Base-by-base conservation (phyloP, 2,329 filamentous ascomycete species). In the Calonectria montana region DNA sequence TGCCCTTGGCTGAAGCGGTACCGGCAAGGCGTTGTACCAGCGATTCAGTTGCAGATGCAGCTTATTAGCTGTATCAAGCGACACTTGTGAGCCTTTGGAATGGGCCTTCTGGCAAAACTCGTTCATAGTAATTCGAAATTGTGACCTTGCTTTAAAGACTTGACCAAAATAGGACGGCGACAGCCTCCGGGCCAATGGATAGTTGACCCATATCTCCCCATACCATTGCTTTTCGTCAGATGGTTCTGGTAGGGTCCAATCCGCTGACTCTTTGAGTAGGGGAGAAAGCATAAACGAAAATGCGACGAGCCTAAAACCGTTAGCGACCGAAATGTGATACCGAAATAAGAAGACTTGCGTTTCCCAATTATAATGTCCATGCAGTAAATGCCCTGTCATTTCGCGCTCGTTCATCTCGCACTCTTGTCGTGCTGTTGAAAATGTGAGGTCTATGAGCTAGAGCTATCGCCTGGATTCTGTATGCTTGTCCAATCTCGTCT, bases 351-450 rank as follows among this genome's bases (percentile, higher is more conserved):
- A 13, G 7, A 73, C 79, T 75, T 35, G 81, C 80, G 67, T 63
- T 74, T 84, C 79, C 80, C 79, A 83, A 16, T 79, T 82, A 85
- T 25, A 84, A 39, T 15, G 78, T 73, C 84, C 83, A 85, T 0
- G 83, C 82, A 0, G 83, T 81, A 27, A 79, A 81, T 6, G 70
- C 77, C 29, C 48, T 72, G 0, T 74, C 79, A 2, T 77, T 67
- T 1, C 63, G 70, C 39, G 74, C 67, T 37, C 74, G 78, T 27
- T 77, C 76, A 68, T 48, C 73, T 45, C 50, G 31, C 13, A 23
- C 66, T 2, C 77, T 64, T 9, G 74, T 29, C 1, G 15, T 9
- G 13, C 4, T 2, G 18, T 78, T 69, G 16, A 84, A 84, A 2
- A 86, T 73, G 1, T 77, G 67, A 3, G 86, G 73, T 4, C 80